phyloP scores from a whole-genome alignment of 805 yeast genomes.

The Candida khao-thaluensis region DNA sequence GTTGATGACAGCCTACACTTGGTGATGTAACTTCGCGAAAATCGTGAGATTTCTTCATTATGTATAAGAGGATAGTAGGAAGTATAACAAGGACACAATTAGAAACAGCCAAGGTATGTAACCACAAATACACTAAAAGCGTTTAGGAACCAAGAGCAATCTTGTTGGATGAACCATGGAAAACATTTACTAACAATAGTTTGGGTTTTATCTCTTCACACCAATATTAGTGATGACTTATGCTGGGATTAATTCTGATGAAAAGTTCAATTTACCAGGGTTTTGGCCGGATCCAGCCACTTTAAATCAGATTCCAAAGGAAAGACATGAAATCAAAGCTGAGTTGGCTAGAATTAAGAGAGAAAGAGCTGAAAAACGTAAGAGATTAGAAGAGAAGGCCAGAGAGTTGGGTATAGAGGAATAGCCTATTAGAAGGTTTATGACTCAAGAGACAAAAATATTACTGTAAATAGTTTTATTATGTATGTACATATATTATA shows the following conservation, averaged over 20 bases:
- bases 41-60: slow-evolving; percentile 3
- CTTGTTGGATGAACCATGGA: no score
- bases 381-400: slow-evolving; percentile 70
- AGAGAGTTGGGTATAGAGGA: slow-evolving; percentile 58
- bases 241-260: slow-evolving; percentile 87
- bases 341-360: slow-evolving; percentile 85
- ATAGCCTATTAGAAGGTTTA: no score
- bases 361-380: slow-evolving; percentile 71
- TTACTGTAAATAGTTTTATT: not conserved
- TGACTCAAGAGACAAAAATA: slow-evolving; percentile 15
- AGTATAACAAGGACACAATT: slow-evolving; percentile 43
- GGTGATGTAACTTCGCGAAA: no score
- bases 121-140: not conserved
- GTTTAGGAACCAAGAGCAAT: no score
- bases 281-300: slow-evolving; percentile 98
- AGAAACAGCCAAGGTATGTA: slow-evolving; percentile 44
- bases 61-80: slow-evolving; percentile 32
- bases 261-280: slow-evolving; percentile 85
- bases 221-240: slow-evolving; percentile 93
- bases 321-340: slow-evolving; percentile 86
- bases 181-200: slow-evolving; percentile 42
- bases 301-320: slow-evolving; percentile 87
- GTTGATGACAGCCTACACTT: no score
- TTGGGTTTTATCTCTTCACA: slow-evolving; percentile 78
- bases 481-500: no score